Percentiles rank a stretch among this genome's conserved stretches.
These are phyloP conservation scores for Conticribra guillardii DNA, from an alignment of 108 stramenopile species.

Conservation along the genomic window DNA sequence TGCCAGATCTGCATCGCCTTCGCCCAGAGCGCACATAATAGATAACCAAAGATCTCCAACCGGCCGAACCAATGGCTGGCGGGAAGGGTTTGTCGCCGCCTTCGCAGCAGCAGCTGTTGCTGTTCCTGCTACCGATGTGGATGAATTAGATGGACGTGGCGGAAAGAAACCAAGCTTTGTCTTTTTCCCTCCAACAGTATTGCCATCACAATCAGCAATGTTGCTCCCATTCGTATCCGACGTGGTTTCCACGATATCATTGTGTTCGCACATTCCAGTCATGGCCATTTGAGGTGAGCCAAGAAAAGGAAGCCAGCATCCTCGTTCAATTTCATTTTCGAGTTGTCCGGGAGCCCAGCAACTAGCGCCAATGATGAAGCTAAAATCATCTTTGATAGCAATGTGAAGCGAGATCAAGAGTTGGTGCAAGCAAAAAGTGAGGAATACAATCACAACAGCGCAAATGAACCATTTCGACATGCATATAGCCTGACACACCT, in stretches of 20 bases:
- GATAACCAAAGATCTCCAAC: constrained; percentile 80
- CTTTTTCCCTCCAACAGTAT: background rate
- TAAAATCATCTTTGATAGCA: constrained; percentile 71
- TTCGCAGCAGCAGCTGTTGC: background rate
- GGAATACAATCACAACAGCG: too few relatives aligned
- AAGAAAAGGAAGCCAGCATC: constrained; percentile 79
- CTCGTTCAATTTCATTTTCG: constrained; percentile 75
- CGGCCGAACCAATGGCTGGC: constrained; percentile 41
- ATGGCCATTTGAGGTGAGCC: constrained; percentile 74
- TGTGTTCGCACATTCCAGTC: constrained; percentile 69
- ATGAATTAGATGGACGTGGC: constrained; percentile 40
- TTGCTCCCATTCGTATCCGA: constrained; percentile 2
- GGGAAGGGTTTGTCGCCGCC: constrained; percentile 5
- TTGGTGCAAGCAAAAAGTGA: too few relatives aligned
- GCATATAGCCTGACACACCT: background rate
- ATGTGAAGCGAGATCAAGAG: too few relatives aligned
- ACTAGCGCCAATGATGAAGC: constrained; percentile 80
- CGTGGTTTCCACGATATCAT: constrained; percentile 17
- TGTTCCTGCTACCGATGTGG: constrained; percentile 5
- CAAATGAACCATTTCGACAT: too few relatives aligned
- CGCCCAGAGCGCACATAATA: constrained; percentile 78
- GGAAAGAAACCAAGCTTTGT: constrained; percentile 37
- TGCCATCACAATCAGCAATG: background rate
- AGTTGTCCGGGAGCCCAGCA: constrained; percentile 82
- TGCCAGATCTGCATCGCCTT: constrained; percentile 74